These are phyloP conservation scores for Lophiotrema nucula DNA, from an alignment of 495 filamentous ascomycete genomes.

Conservation along the genomic window DNA sequence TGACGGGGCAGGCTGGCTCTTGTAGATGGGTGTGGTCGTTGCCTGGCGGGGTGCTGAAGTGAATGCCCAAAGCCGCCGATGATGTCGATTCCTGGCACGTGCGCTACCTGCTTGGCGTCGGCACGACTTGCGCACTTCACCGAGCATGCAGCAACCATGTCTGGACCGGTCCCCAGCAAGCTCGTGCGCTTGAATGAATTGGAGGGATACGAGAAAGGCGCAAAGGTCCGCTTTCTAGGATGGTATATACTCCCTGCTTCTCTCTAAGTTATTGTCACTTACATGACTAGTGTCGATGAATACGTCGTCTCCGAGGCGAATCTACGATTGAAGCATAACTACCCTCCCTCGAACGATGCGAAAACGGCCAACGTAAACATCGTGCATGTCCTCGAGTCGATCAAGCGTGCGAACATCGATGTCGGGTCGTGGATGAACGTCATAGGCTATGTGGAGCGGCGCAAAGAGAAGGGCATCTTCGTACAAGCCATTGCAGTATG, in stretches of 20 bases:
- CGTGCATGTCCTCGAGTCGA: slow-evolving; percentile 61
- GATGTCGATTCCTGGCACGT: slow-evolving; percentile 27
- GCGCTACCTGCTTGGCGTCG: slow-evolving; percentile 16
- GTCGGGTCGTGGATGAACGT: slow-evolving; percentile 90
- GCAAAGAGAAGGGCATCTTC: slow-evolving; percentile 30
- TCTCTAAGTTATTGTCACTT: slow-evolving; percentile 41
- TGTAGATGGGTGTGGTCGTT: not conserved
- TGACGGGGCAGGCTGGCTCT: no score
- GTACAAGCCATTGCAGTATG: slow-evolving; percentile 69
- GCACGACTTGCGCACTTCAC: slow-evolving; percentile 31
- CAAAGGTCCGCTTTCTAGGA: slow-evolving; percentile 87
- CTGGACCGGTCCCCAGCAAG: slow-evolving; percentile 60
- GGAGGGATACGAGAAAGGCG: slow-evolving; percentile 51
- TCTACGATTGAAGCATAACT: slow-evolving; percentile 66
- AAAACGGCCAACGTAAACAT: slow-evolving; percentile 64
- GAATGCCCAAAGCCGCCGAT: not conserved
- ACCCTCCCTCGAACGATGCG: slow-evolving; percentile 46
- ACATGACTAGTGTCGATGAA: slow-evolving; percentile 57
- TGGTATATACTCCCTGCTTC: slow-evolving; percentile 60
- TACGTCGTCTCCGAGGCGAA: slow-evolving; percentile 62
- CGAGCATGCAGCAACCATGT: slow-evolving; percentile 23
- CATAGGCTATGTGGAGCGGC: slow-evolving; percentile 66
- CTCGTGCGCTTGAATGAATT: slow-evolving; percentile 69
- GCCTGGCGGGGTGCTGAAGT: not conserved
- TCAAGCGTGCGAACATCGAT: slow-evolving; percentile 59